These are phyloP conservation scores for Cyclaneusma minus DNA, from an alignment of 2,329 filamentous ascomycete genomes.

Conservation along the genomic window DNA sequence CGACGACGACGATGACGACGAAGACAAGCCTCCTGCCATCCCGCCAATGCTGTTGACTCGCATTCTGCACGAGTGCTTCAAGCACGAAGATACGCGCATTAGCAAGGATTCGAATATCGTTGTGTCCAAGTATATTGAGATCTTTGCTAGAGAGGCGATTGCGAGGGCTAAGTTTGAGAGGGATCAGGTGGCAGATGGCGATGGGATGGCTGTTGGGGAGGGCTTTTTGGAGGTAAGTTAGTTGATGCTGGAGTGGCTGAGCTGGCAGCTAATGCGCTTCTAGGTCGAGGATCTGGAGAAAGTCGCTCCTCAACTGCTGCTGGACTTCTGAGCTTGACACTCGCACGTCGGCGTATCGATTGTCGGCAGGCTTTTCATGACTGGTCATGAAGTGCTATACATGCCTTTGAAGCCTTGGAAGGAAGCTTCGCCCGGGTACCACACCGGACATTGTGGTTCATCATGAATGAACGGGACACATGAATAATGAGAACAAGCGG, in stretches of 20 bases:
- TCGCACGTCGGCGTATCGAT: not conserved
- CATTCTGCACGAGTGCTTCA: slow-evolving; percentile 67
- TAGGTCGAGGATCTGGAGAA: slow-evolving; percentile 84
- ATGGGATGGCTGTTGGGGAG: slow-evolving; percentile 24
- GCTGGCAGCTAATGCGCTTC: slow-evolving; percentile 1
- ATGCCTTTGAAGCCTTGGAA: slow-evolving; percentile 2
- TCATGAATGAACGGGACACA: too few relatives aligned
- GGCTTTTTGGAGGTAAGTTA: slow-evolving; percentile 60
- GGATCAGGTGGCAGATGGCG: slow-evolving; percentile 23
- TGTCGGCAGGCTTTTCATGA: not conserved
- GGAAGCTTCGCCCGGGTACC: slow-evolving; percentile 2
- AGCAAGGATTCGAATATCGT: slow-evolving; percentile 63
- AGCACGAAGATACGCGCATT: slow-evolving; percentile 53
- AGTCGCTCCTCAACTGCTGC: slow-evolving; percentile 65
- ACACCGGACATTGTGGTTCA: too few relatives aligned
- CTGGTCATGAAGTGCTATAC: slow-evolving; percentile 1
- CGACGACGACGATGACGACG: slow-evolving; percentile 20
- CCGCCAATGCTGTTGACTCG: slow-evolving; percentile 60
- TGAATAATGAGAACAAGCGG: too few relatives aligned
- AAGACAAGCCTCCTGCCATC: slow-evolving; percentile 39
- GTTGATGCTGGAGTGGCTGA: not conserved
- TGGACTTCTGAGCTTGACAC: slow-evolving; percentile 53
- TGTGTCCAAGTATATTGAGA: slow-evolving; percentile 73
- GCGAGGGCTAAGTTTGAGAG: slow-evolving; percentile 63
- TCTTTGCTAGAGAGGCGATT: slow-evolving; percentile 81